Base-by-base conservation (phyloP, 768 basidiomycete species). In the Pleurotus sapidus region DNA sequence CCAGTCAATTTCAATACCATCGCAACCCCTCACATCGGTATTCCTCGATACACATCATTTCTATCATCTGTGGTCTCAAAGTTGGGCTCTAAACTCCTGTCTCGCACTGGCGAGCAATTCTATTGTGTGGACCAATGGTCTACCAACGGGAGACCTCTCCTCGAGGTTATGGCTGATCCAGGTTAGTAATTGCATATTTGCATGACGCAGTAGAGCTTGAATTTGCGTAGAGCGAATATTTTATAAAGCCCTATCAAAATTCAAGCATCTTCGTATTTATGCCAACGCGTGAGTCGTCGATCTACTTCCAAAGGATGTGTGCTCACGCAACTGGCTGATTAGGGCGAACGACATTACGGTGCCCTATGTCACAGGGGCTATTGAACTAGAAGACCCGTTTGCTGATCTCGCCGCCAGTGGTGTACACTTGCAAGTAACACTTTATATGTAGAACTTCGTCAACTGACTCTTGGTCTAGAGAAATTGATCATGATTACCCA, bases 1-100 rank as follows among this genome's bases (percentile, higher is more conserved):
- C 90, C 92, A 0, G 78, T 89, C 54, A 92, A 91, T 68, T 95
- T 95, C 69, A 83, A 84, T 55, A 91, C 93, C 0, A 73, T 95
- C 51, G 89, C 92, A 3, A 91, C 91, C 0, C 30, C 30, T 34
- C 30, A 34, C 9, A 34, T 34, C 3, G 30, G 30, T 3, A 34
- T 34, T 3, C 30, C 30, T 2, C 8, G 30, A 34, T 34, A 34
- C 9, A 8, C 30, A 34, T 34, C 30, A 4, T 34, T 34, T 11
- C 9, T 34, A 3, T 34, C 30, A 11, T 34, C 30, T 11, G 30
- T 34, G 11, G 64, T 77, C 7, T 74, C 77, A 1, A 74, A 68
- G 18, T 64, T 95, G 9, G 93, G 88, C 0, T 83, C 89, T 0
- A 83, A 76, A 55, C 70, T 93, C 15, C 73, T 95, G 23, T 88